Percentiles rank a stretch among this genome's conserved stretches.
These are phyloP conservation scores for Tritrichomonas musculus DNA, from an alignment of 208 protist species.

Conservation along the genomic window DNA sequence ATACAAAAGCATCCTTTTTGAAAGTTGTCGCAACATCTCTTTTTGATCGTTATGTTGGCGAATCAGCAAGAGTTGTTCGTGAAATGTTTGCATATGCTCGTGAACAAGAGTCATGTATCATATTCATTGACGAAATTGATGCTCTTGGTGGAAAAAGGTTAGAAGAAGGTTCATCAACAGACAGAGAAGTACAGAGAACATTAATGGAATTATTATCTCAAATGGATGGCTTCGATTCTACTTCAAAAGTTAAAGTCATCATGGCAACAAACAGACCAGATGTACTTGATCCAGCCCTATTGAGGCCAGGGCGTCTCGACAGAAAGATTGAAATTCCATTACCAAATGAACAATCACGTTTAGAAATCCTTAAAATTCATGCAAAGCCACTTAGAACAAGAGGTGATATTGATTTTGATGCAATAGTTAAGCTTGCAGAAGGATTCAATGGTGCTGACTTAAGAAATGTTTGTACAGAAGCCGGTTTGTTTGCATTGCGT, in stretches of 20 bases:
- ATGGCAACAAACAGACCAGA: constrained; percentile 96
- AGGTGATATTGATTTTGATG: constrained; percentile 86
- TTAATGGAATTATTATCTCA: constrained; percentile 98
- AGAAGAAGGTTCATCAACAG: constrained; percentile 88
- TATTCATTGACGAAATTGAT: constrained; percentile 99
- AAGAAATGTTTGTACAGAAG: constrained; percentile 85
- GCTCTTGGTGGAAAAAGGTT: constrained; percentile 96
- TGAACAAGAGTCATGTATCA: constrained; percentile 97
- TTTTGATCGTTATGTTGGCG: constrained; percentile 99
- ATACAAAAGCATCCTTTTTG: constrained; percentile 93
- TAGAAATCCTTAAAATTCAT: constrained; percentile 96
- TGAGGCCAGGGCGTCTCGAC: constrained; percentile 90
- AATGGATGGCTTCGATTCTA: constrained; percentile 94
- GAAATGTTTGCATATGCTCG: constrained; percentile 94
- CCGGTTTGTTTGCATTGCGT: constrained; percentile 66
- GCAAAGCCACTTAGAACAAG: constrained; percentile 80
- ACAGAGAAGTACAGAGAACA: constrained; percentile 97
- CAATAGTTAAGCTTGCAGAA: constrained; percentile 93
- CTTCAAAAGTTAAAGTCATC: constrained; percentile 97
- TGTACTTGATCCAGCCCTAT: constrained; percentile 86
- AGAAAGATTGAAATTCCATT: constrained; percentile 95
- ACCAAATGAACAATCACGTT: constrained; percentile 82
- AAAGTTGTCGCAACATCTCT: constrained; percentile 95
- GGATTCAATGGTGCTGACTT: constrained; percentile 98
- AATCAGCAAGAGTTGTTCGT: constrained; percentile 90